These are phyloP conservation scores for Metschnikowia anglica DNA, from an alignment of 805 yeast genomes.

Conservation along the genomic window DNA sequence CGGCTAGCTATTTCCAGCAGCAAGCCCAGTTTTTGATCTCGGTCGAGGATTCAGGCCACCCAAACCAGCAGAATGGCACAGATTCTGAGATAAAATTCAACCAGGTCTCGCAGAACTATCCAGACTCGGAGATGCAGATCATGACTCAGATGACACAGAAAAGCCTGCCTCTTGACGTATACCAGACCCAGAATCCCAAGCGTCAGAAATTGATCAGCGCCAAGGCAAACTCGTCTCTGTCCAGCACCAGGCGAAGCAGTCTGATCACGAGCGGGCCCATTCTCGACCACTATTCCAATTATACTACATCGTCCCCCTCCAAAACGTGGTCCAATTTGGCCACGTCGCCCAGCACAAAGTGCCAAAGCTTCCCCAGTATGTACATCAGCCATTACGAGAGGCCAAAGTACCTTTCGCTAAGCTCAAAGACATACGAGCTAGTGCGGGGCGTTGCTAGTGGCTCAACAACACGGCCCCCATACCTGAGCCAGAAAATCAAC, in stretches of 20 bases:
- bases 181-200: not conserved
- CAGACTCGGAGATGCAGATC: conserved; percentile 1
- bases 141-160: not conserved
- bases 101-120: not conserved
- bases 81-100: not conserved
- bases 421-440: conserved; percentile 36
- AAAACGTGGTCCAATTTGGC: conserved; percentile 3
- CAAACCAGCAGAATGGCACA: not conserved
- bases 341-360: not conserved
- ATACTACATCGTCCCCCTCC: conserved; percentile 8
- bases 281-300: conserved; percentile 7
- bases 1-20: conserved; percentile 1
- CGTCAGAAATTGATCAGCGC: not conserved
- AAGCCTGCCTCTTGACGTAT: conserved; percentile 4
- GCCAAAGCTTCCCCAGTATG: conserved; percentile 1
- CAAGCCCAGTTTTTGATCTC: conserved; percentile 4
- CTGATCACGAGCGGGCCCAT: conserved; percentile 5
- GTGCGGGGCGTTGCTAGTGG: conserved; percentile 63
- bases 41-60: conserved; percentile 1
- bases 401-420: conserved; percentile 3
- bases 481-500: conserved; percentile 28
- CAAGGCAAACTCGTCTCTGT: conserved; percentile 2
- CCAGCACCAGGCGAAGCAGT: conserved; percentile 10
- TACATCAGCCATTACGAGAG: conserved; percentile 6
- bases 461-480: conserved; percentile 52